Base-by-base conservation (phyloP, 129 eudicot species). In the Lonicera japonica region DNA sequence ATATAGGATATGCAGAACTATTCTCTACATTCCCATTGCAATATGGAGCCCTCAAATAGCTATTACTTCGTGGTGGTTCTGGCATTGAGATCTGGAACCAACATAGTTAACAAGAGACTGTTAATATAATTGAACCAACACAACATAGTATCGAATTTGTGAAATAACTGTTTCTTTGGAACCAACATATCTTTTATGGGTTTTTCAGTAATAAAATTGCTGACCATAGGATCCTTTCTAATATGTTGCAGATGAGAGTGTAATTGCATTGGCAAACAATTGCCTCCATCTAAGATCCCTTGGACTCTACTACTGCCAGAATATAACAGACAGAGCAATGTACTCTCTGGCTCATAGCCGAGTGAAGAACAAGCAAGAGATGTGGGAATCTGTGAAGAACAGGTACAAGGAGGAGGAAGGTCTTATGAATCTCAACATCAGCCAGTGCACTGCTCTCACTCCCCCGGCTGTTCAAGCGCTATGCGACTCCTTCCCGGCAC, bases 401-500 rank as follows among this genome's bases (percentile, higher is more conserved):
- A 64, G 80, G 25, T 73, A 61, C 40, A n/a, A n/a, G n/a, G 84
- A 80, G 53, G 87, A 82, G 8, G 88, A 87, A 58, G 97, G 97
- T 54, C 95, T 90, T 5, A 82, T 68, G 70, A 90, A 77, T 54
- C 84, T 90, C 25, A 90, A 90, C 80, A 90, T 90, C 53, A 90
- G 97, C 79, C 97, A 90, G 73, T 90, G 97, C 83, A 87, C 94
- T 1, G 95, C 97, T 47, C 82, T 90, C 20, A 90, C 97, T 16
- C 97, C 97, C 1, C 97, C 95, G 2, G 97, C 97, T 11, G 97
- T 90, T 11, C 97, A 90, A 75, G 97, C 95, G 0, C 54, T 90
- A 15, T 90, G 97, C 55, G 95, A 90, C 73, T 83, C 86, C 0
- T 90, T 73, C 47, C 95, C 97, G 0, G 79, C 87, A 15, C 97